Evolutionary conservation across 768 basidiomycete genomes (phyloP).

Genomic region (Lactifluus hygrophoroides): DNA sequence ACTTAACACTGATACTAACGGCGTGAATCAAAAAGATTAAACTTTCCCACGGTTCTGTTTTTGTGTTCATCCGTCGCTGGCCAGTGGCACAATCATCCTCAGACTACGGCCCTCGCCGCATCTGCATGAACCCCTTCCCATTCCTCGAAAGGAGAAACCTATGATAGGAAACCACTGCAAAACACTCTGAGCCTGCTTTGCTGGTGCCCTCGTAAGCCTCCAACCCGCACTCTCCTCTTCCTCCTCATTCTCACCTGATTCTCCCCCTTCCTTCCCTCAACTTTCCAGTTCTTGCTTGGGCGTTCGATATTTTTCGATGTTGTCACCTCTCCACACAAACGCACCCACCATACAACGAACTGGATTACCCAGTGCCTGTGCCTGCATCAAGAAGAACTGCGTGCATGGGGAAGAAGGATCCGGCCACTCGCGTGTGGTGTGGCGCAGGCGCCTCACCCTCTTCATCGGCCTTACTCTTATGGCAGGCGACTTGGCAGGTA

Average conservation of each 20-base stretch:
- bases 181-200: constrained; percentile 80
- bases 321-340: constrained; percentile 79
- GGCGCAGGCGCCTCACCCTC: constrained; percentile 76
- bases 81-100: constrained; percentile 40
- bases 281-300: constrained; percentile 82
- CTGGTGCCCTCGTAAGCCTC: constrained; percentile 78
- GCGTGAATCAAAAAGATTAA: no score
- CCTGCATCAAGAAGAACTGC: constrained; percentile 95
- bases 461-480: constrained; percentile 96
- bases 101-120: constrained; percentile 78
- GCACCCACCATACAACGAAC: constrained; percentile 60
- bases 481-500: constrained; percentile 97
- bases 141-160: constrained; percentile 42
- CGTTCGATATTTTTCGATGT: constrained; percentile 96
- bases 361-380: constrained; percentile 58
- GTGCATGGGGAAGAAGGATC: constrained; percentile 72
- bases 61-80: no score
- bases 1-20: no score
- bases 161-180: constrained; percentile 71
- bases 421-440: constrained; percentile 78
- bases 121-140: constrained; percentile 84
- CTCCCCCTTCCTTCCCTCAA: no score
- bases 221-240: constrained; percentile 27
- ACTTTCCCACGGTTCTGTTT: no score
- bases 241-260: not conserved